Base-by-base conservation (phyloP, 345 rosid genomes). In the Aquilaria yunnanensis region DNA sequence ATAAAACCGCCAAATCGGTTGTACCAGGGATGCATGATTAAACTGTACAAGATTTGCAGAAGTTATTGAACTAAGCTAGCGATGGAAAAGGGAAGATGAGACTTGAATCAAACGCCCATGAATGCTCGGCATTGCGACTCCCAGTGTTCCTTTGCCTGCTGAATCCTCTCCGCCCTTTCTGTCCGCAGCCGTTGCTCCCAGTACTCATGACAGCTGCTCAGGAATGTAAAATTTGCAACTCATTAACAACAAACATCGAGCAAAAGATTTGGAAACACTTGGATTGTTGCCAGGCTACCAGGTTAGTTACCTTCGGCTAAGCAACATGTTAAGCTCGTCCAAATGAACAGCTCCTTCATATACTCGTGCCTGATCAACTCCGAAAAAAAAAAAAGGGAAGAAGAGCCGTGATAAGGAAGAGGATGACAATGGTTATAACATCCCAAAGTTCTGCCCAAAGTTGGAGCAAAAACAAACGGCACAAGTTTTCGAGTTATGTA, bases 111-210 rank as follows among this genome's bases (percentile, higher is more conserved):
- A 47, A 82, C 69, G 12, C 96, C 95, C 33, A 76, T 49, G 75
- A 93, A 86, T 34, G 90, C 78, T 31, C 85, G 78, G 57, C 92
- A 86, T 68, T 86, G 89, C 14, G 56, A 62, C 61, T 94, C 97
- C 97, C 99, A 90, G 50, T 90, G 89, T 64, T 90, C 85, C 73
- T 86, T 90, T 29, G 83, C 85, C 65, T 82, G 92, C 43, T 64
- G 73, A 60, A 90, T 12, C 80, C 99, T 80, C 70, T 88, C 89
- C 6, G 50, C 74, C 72, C 95, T 82, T 71, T 94, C 97, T 2
- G 80, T 75, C 57, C 68, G 70, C 45, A 84, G 86, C 56, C 96
- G 76, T 55, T 88, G 73, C 68, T 77, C 80, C 97, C 97, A 94
- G 66, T 88, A 80, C 14, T 82, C 88, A 2, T 16, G 70, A 74